These are phyloP conservation scores for Pyrenula aspistea DNA, from an alignment of 495 filamentous ascomycete species.

Conservation along the genomic window DNA sequence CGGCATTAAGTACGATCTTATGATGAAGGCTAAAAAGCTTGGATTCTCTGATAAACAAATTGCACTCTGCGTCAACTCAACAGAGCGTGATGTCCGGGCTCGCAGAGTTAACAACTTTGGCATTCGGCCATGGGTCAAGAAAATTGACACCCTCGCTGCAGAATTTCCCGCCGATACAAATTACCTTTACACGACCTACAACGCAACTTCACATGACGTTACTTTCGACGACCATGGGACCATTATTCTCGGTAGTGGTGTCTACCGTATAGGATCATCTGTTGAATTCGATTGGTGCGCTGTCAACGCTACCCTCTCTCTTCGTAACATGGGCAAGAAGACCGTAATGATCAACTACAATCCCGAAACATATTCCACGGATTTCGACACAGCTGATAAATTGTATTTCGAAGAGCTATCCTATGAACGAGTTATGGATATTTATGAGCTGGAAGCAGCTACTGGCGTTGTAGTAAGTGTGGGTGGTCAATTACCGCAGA, in stretches of 20 bases:
- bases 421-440: conserved; percentile 98
- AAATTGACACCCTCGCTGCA: conserved; percentile 91
- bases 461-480: conserved; percentile 89
- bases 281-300: conserved; percentile 99
- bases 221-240: conserved; percentile 89
- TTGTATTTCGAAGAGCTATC: conserved; percentile 96
- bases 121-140: conserved; percentile 86
- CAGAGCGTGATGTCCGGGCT: conserved; percentile 83
- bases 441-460: conserved; percentile 85
- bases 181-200: conserved; percentile 98
- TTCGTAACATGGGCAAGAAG: conserved; percentile 86
- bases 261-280: conserved; percentile 93
- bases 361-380: conserved; percentile 79
- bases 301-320: conserved; percentile 79
- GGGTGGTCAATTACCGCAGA: conserved; percentile 91
- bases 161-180: conserved; percentile 98
- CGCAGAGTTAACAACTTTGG: conserved; percentile 66
- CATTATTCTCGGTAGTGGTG: conserved; percentile 82
- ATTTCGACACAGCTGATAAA: conserved; percentile 89
- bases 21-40: conserved; percentile 88
- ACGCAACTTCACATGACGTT: conserved; percentile 89
- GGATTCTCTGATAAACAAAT: conserved; percentile 97
- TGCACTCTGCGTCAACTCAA: conserved; percentile 67
- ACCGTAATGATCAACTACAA: conserved; percentile 98
- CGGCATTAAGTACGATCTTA: conserved; percentile 73